Base-by-base conservation (phyloP, 2,329 filamentous ascomycete genomes). In the Beauveria pseudobassiana region DNA sequence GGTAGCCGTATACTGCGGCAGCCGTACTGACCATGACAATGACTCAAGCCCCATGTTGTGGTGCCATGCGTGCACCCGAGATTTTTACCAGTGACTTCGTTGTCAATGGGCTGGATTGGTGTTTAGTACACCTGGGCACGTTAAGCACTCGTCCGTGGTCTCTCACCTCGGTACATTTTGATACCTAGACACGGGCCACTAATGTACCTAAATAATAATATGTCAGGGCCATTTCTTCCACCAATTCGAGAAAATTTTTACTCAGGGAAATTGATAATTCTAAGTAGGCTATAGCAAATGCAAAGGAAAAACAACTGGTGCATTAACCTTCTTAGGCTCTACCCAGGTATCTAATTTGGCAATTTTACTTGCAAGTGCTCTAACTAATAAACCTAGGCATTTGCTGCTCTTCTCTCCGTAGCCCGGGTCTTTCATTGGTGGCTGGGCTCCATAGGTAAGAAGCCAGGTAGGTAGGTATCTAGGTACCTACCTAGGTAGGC, bases 381-480 rank as follows among this genome's bases (percentile, higher is more conserved):
- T 8, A 38, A 34, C 26, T 8, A 38, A 38, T 38, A 38, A 38
- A 38, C 34, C 12, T 14, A 38, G 12, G 34, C 22, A 26, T 16
- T 7, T 9, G 51, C 20, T 24, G 16, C n/a, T 10, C 20, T 28
- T 30, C 34, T 42, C 12, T 12, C 30, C 30, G 18, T 52, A 20
- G 46, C 40, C 57, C 38, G 1, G 38, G 38, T 46, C 43, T 22
- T 61, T 20, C 24, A 61, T 49, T 58, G 54, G 55, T 58, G 55
- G 55, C 55, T 58, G 55, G 45, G 55, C 55, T 58, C 55, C 55
- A 58, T 61, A n/a, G 22, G 22, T 22, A 22, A 12, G 20, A 20
- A 24, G 46, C 22, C 46, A 38, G 34, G 34, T 24, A 24, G 22
- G 22, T 3, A 22, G 22, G 22, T 22, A 22, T 22, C 22, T 28